These are phyloP conservation scores for Globisporangium heterothallicum DNA, from an alignment of 352 stramenopile species.

Conservation along the genomic window DNA sequence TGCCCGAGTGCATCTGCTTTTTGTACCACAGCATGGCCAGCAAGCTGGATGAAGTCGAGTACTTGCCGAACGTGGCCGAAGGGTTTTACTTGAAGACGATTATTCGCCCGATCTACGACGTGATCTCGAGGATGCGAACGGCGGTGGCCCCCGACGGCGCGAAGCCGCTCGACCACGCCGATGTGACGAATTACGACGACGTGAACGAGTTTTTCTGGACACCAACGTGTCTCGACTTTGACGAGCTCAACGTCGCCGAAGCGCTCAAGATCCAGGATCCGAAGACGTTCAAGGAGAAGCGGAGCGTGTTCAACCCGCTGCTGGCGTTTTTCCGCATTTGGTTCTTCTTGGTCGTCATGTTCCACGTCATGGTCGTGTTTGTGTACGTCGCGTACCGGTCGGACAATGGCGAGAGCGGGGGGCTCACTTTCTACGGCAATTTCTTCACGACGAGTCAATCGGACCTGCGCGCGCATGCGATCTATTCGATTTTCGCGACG, in stretches of 20 bases:
- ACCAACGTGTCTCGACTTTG: slow-evolving; percentile 50
- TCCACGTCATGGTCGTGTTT: slow-evolving; percentile 63
- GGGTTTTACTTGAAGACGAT: slow-evolving; percentile 63
- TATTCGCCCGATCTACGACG: slow-evolving; percentile 70
- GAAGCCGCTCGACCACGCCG: slow-evolving; percentile 64
- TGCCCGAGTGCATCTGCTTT: slow-evolving; percentile 88
- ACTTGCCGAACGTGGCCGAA: slow-evolving; percentile 41
- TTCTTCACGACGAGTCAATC: slow-evolving; percentile 47
- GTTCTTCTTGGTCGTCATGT: slow-evolving; percentile 76
- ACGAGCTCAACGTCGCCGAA: slow-evolving; percentile 65
- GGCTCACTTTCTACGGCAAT: slow-evolving; percentile 57
- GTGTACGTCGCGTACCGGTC: slow-evolving; percentile 70
- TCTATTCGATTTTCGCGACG: slow-evolving; percentile 68
- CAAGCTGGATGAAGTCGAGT: slow-evolving; percentile 55
- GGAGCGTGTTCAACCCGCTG: slow-evolving; percentile 80
- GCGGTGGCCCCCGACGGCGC: slow-evolving; percentile 30
- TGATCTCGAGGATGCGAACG: slow-evolving; percentile 71
- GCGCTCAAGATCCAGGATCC: slow-evolving; percentile 48
- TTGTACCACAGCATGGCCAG: slow-evolving; percentile 76
- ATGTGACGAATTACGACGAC: slow-evolving; percentile 87
- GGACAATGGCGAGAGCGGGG: slow-evolving; percentile 33
- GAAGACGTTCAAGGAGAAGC: slow-evolving; percentile 88
- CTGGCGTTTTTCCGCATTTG: slow-evolving; percentile 80
- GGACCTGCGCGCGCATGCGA: slow-evolving; percentile 58
- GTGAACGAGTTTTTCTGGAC: slow-evolving; percentile 89